phyloP scores from a whole-genome alignment of 495 filamentous ascomycete genomes.

The Penicillium alfredii region DNA sequence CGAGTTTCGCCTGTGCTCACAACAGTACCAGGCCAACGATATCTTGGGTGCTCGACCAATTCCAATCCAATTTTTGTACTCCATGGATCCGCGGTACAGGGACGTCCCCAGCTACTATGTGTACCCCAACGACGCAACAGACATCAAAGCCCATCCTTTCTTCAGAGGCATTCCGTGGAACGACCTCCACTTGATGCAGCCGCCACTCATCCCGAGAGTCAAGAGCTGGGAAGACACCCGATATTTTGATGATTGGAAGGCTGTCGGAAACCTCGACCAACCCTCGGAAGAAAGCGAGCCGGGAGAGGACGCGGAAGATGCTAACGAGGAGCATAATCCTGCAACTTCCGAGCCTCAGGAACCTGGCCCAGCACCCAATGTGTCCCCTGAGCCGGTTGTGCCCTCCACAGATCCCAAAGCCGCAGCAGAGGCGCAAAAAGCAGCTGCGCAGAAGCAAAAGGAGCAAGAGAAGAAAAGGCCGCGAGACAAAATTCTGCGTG shows the following conservation, averaged over 20 bases:
- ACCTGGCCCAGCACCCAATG: not conserved
- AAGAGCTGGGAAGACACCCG: conserved; percentile 70
- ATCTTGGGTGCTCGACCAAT: conserved; percentile 28
- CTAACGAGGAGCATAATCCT: conserved; percentile 7
- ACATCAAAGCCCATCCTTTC: conserved; percentile 73
- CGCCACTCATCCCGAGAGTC: conserved; percentile 73
- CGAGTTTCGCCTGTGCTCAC: conserved; percentile 66
- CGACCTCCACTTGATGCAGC: conserved; percentile 55
- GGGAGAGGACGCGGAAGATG: conserved; percentile 10
- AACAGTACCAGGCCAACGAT: conserved; percentile 63
- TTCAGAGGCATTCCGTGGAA: conserved; percentile 66
- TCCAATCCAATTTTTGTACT: conserved; percentile 28
- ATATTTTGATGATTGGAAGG: conserved; percentile 79
- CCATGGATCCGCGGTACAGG: conserved; percentile 24
- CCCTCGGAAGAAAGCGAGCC: conserved; percentile 22
- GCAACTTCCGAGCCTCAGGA: conserved; percentile 11
- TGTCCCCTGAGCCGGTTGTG: not conserved
- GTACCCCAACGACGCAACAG: conserved; percentile 69
- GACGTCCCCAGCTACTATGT: conserved; percentile 54
- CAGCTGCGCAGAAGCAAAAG: conserved; percentile 14
- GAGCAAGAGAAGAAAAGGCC: conserved; percentile 62
- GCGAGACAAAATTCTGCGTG: conserved; percentile 72
- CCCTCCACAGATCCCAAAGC: not conserved
- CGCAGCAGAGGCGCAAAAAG: not conserved
- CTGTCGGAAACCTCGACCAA: conserved; percentile 50